These are phyloP conservation scores for Populus alba DNA, from an alignment of 345 rosid genomes.

Conservation along the genomic window DNA sequence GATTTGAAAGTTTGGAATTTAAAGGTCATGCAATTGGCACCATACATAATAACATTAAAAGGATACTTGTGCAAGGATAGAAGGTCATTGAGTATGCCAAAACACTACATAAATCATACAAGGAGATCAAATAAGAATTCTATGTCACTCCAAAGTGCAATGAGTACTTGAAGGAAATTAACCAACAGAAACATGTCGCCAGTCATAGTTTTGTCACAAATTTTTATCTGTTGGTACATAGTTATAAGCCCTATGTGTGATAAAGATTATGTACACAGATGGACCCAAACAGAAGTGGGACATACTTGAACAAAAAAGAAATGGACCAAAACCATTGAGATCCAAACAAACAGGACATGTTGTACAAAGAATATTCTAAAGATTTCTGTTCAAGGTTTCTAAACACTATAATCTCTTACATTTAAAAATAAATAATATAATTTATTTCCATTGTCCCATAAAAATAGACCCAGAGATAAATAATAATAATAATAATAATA, in stretches of 20 bases:
- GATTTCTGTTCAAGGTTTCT: neutral
- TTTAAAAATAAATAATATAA: neutral
- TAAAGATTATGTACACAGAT: neutral
- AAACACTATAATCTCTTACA: neutral
- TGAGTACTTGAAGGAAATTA: neutral
- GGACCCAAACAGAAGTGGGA: neutral
- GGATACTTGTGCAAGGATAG: neutral
- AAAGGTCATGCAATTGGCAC: conserved; percentile 3
- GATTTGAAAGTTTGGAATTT: neutral
- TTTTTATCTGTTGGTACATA: neutral
- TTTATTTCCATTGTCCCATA: neutral
- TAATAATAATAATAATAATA: too few relatives aligned
- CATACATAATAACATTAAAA: neutral
- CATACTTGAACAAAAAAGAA: neutral
- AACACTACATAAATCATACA: neutral
- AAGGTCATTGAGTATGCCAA: neutral
- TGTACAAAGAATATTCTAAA: neutral
- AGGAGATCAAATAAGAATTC: neutral
- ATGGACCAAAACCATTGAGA: neutral
- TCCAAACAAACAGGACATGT: neutral
- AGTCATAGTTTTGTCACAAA: too few relatives aligned
- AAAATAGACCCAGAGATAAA: neutral
- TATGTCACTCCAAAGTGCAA: neutral
- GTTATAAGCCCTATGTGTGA: neutral
- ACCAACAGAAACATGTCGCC: neutral